phyloP scores from a whole-genome alignment of 768 basidiomycete species.

The Mycena albidolilacea region DNA sequence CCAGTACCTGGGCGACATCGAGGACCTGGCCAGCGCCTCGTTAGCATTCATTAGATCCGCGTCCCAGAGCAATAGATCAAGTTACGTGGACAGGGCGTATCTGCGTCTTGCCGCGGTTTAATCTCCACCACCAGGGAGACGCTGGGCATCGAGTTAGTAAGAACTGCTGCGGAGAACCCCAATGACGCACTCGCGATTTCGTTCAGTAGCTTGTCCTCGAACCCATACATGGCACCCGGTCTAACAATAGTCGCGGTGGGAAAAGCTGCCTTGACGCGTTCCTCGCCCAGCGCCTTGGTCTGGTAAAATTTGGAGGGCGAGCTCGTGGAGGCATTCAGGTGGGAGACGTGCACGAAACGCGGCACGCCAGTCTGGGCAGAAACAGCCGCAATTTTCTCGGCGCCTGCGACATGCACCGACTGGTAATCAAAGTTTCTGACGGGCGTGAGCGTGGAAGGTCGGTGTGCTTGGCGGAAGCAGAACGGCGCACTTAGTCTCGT shows the following conservation, averaged over 20 bases:
- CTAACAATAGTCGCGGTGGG: slow-evolving; percentile 90
- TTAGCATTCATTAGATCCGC: slow-evolving; percentile 33
- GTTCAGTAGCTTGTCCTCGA: slow-evolving; percentile 94
- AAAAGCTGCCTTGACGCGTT: slow-evolving; percentile 86
- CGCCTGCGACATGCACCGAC: slow-evolving; percentile 87
- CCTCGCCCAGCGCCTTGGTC: slow-evolving; percentile 92
- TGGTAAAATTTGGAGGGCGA: slow-evolving; percentile 90
- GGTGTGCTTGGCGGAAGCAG: slow-evolving; percentile 25
- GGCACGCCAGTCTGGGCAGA: slow-evolving; percentile 84
- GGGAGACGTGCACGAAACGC: slow-evolving; percentile 94
- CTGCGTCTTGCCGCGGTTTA: slow-evolving; percentile 90
- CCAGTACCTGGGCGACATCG: slow-evolving; percentile 93
- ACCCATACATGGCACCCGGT: slow-evolving; percentile 90
- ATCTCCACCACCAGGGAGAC: slow-evolving; percentile 94
- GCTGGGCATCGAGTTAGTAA: slow-evolving; percentile 58
- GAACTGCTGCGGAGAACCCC: slow-evolving; percentile 30
- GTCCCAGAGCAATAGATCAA: slow-evolving; percentile 29
- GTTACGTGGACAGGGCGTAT: slow-evolving; percentile 92
- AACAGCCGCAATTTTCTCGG: slow-evolving; percentile 88
- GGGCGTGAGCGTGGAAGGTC: slow-evolving; percentile 29
- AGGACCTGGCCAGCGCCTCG: slow-evolving; percentile 70
- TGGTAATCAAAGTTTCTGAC: slow-evolving; percentile 89
- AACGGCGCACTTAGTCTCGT: slow-evolving; percentile 88
- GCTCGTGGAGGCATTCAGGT: slow-evolving; percentile 87
- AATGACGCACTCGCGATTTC: slow-evolving; percentile 86